Conservation (phyloP, 2,329 filamentous ascomycete species). For the Diaporthe nobilis region DNA sequence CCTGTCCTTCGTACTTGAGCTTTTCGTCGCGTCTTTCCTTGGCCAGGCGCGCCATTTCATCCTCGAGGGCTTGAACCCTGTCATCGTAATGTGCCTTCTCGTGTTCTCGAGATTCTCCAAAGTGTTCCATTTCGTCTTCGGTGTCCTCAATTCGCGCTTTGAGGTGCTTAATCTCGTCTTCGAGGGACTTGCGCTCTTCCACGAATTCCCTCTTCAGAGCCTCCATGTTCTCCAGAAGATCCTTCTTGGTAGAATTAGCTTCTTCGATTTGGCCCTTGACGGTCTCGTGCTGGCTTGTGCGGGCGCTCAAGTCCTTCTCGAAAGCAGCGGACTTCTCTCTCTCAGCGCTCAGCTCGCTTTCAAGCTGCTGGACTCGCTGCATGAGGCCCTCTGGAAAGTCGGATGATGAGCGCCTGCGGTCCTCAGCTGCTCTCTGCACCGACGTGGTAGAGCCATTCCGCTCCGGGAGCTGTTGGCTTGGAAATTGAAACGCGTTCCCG, state of each 20-base stretch:
- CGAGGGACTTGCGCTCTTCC: conserved; percentile 85
- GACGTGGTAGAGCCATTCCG: conserved; percentile 66
- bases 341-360: conserved; percentile 83
- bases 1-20: conserved; percentile 72
- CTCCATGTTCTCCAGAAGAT: conserved; percentile 95
- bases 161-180: conserved; percentile 82
- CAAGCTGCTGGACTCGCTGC: conserved; percentile 73
- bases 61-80: conserved; percentile 76
- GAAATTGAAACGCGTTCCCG: conserved; percentile 68
- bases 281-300: conserved; percentile 70
- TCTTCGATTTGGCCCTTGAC: conserved; percentile 83
- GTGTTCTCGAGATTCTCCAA: conserved; percentile 86
- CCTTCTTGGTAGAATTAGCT: conserved; percentile 91
- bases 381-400: conserved; percentile 54
- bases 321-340: conserved; percentile 76
- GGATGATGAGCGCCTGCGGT: conserved; percentile 60
- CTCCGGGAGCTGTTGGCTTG: conserved; percentile 61
- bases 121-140: conserved; percentile 91
- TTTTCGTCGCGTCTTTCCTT: conserved; percentile 70
- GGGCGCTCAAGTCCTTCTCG: conserved; percentile 77
- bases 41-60: conserved; percentile 76
- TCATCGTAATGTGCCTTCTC: conserved; percentile 81
- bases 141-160: conserved; percentile 86
- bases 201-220: conserved; percentile 90
- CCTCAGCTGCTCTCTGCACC: conserved; percentile 57